Evolutionary conservation across 2,329 filamentous ascomycete genomes (phyloP).

Genomic region (Metarhizium robertsii): DNA sequence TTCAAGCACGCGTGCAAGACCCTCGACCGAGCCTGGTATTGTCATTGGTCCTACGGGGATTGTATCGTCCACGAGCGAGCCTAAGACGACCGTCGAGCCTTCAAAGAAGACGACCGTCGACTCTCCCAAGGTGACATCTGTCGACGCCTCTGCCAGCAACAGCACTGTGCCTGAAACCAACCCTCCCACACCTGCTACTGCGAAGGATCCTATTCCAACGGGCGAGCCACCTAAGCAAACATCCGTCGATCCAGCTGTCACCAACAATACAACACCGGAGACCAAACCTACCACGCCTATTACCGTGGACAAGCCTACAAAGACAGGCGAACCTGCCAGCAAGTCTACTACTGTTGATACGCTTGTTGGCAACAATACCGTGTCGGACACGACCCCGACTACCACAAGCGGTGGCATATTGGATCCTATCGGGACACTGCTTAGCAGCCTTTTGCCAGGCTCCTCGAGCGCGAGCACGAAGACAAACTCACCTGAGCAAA

Average conservation of each 20-base stretch:
- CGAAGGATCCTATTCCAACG: too few species aligned
- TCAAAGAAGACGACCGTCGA: background rate
- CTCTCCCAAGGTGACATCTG: background rate
- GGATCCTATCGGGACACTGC: conserved; percentile 14
- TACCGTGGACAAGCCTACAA: too few species aligned
- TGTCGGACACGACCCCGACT: background rate
- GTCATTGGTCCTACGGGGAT: conserved; percentile 20
- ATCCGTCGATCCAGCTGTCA: too few species aligned
- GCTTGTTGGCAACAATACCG: conserved; percentile 1
- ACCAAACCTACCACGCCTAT: background rate
- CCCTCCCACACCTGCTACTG: too few species aligned
- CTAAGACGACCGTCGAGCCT: background rate
- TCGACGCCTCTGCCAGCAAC: background rate
- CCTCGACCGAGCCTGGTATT: conserved; percentile 10
- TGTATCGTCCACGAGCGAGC: conserved; percentile 4
- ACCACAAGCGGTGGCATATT: conserved; percentile 9
- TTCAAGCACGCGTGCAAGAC: background rate
- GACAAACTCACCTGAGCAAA: too few species aligned
- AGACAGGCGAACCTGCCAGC: too few species aligned
- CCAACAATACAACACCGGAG: too few species aligned
- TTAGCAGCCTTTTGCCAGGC: conserved; percentile 11
- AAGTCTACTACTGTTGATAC: too few species aligned
- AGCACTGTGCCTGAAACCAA: background rate
- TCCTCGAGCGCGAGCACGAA: background rate
- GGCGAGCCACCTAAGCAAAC: too few species aligned